Conservation (phyloP, 306 rosid genomes). For the Geum urbanum region DNA sequence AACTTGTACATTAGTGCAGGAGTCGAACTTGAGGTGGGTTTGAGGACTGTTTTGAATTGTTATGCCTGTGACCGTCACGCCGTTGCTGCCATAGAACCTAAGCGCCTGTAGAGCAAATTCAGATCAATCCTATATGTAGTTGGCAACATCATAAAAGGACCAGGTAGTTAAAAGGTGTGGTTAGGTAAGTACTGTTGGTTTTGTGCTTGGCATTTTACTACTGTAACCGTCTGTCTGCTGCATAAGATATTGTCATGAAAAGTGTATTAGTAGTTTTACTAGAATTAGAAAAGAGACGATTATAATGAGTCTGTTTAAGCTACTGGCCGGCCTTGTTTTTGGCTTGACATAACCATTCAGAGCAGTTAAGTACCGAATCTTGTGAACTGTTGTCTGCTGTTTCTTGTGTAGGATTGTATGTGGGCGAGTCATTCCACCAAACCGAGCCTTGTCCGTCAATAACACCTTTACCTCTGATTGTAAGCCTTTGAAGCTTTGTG, state of each 20-base stretch:
- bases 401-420: slow-evolving; percentile 31
- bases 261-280: background rate
- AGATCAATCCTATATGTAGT: background rate
- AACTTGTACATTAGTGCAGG: slow-evolving; percentile 55
- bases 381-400: background rate
- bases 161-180: background rate
- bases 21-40: slow-evolving; percentile 63
- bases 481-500: slow-evolving; percentile 41
- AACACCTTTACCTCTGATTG: slow-evolving; percentile 62
- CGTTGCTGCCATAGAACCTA: slow-evolving; percentile 64
- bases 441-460: slow-evolving; percentile 82
- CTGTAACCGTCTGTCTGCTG: slow-evolving; percentile 17
- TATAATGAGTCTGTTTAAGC: background rate
- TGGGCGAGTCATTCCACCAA: slow-evolving; percentile 60
- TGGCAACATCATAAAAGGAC: background rate
- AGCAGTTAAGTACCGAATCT: slow-evolving; percentile 1
- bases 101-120: slow-evolving; percentile 43
- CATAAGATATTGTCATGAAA: background rate
- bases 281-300: background rate
- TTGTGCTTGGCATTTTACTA: slow-evolving; percentile 43
- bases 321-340: slow-evolving; percentile 8
- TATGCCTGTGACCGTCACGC: slow-evolving; percentile 57
- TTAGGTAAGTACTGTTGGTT: slow-evolving; percentile 50
- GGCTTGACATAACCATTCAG: background rate
- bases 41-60: slow-evolving; percentile 69